Percentiles rank a stretch among this genome's conserved stretches.
phyloP scores from a whole-genome alignment of 2,329 filamentous ascomycete genomes.

The Microsporum audouinii region DNA sequence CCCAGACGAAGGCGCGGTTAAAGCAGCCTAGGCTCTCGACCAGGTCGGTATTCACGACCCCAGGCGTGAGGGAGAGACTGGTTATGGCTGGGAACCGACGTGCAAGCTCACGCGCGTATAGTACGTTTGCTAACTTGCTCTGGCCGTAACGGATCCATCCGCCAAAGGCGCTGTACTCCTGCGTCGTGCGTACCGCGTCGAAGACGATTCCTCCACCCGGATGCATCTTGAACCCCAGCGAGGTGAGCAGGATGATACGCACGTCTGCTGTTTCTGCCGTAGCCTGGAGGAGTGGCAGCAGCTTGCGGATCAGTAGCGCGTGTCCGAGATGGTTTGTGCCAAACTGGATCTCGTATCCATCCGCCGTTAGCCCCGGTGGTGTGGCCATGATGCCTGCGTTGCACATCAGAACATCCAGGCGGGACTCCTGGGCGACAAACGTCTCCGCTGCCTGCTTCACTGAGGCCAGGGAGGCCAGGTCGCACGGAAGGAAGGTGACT shows the following conservation, averaged over 20 bases:
- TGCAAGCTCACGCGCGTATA: slow-evolving; percentile 29
- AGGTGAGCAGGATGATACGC: slow-evolving; percentile 29
- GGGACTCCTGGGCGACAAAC: slow-evolving; percentile 30
- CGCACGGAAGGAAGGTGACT: slow-evolving; percentile 37
- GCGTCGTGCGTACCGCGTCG: slow-evolving; percentile 29
- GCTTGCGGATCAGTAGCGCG: slow-evolving; percentile 34
- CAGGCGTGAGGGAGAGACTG: slow-evolving; percentile 41
- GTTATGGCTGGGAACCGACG: slow-evolving; percentile 34
- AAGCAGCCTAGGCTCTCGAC: slow-evolving; percentile 24
- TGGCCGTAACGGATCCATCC: slow-evolving; percentile 34
- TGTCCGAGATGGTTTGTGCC: slow-evolving; percentile 39
- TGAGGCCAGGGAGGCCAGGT: slow-evolving; percentile 41
- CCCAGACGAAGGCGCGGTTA: slow-evolving; percentile 9
- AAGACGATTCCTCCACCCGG: slow-evolving; percentile 28
- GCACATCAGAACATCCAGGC: slow-evolving; percentile 36
- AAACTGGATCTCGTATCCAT: slow-evolving; percentile 36
- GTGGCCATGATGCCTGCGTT: slow-evolving; percentile 40
- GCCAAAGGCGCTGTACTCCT: not conserved
- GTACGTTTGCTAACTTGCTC: slow-evolving; percentile 41
- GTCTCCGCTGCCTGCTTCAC: slow-evolving; percentile 34
- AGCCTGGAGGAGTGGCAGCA: slow-evolving; percentile 31
- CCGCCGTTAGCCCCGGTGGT: slow-evolving; percentile 26
- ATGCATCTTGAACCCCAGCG: slow-evolving; percentile 24
- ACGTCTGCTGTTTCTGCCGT: slow-evolving; percentile 27
- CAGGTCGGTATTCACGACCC: slow-evolving; percentile 33